Evolutionary conservation across 352 stramenopile species (phyloP).

Genomic region (Pythium phragmitis): DNA sequence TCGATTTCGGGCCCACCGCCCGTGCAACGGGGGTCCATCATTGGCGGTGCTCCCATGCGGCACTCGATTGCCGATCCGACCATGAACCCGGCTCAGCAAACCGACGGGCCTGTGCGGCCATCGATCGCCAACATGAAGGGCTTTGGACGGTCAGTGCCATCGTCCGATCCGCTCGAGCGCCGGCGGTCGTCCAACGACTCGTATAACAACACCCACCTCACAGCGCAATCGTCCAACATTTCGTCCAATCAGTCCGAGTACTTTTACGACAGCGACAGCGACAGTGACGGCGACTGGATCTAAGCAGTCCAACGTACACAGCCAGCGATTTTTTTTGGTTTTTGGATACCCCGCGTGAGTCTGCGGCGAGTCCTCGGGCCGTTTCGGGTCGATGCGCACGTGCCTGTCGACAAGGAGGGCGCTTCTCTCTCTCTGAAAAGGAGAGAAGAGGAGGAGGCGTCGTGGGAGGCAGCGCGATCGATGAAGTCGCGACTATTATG

Average conservation of each 20-base stretch:
- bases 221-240: conserved; percentile 24
- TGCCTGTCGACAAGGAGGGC: background rate
- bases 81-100: background rate
- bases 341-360: background rate
- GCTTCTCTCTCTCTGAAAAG: no score
- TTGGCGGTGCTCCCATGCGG: conserved; percentile 29
- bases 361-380: background rate
- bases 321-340: background rate
- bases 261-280: conserved; percentile 42
- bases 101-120: conserved; percentile 3
- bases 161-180: conserved; percentile 12
- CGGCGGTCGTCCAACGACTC: conserved; percentile 20
- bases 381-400: background rate
- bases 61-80: conserved; percentile 40
- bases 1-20: conserved; percentile 32
- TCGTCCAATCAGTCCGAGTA: conserved; percentile 44
- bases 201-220: conserved; percentile 14
- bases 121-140: conserved; percentile 23
- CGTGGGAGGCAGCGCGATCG: background rate
- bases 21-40: conserved; percentile 29
- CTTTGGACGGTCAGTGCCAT: background rate
- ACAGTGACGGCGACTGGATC: conserved; percentile 81
- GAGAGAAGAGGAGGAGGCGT: no score
- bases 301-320: conserved; percentile 23
- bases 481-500: conserved; percentile 1